Percentiles rank a stretch among this genome's conserved stretches.
These are phyloP conservation scores for Xylariales sp. DNA, from an alignment of 2,329 filamentous ascomycete species.

Conservation along the genomic window DNA sequence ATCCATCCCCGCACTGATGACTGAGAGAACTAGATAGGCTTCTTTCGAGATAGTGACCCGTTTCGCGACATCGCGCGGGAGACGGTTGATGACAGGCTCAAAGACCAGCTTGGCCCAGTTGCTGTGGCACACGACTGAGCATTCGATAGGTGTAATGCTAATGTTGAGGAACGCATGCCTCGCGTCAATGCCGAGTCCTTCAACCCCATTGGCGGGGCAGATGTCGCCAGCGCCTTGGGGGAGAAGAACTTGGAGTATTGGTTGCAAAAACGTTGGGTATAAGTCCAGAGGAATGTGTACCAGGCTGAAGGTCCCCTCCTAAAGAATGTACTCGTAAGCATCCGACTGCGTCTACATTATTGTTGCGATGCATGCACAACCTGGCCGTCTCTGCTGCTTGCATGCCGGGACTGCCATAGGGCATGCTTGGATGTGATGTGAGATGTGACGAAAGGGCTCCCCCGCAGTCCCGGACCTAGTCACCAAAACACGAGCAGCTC, in stretches of 20 bases:
- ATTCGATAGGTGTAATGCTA: slow-evolving; percentile 91
- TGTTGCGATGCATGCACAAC: slow-evolving; percentile 14
- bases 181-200: slow-evolving; percentile 62
- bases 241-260: slow-evolving; percentile 86
- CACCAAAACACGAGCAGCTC: slow-evolving; percentile 4
- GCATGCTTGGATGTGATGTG: slow-evolving; percentile 6
- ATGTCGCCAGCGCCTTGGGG: slow-evolving; percentile 63
- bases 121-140: slow-evolving; percentile 88
- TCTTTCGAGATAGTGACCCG: slow-evolving; percentile 81
- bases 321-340: slow-evolving; percentile 32
- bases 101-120: slow-evolving; percentile 81
- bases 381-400: slow-evolving; percentile 19
- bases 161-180: slow-evolving; percentile 91
- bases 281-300: slow-evolving; percentile 89
- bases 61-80: slow-evolving; percentile 65
- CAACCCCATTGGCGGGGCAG: slow-evolving; percentile 52
- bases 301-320: slow-evolving; percentile 89
- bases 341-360: slow-evolving; percentile 7
- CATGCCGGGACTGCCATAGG: slow-evolving; percentile 18
- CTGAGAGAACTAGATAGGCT: slow-evolving; percentile 87
- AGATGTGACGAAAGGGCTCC: slow-evolving; percentile 20
- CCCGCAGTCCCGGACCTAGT: slow-evolving; percentile 13
- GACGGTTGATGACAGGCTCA: slow-evolving; percentile 72
- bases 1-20: slow-evolving; percentile 89
- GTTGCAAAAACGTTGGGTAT: slow-evolving; percentile 82